Base-by-base conservation (phyloP, 768 basidiomycete species). In the Lyophyllum semitale region DNA sequence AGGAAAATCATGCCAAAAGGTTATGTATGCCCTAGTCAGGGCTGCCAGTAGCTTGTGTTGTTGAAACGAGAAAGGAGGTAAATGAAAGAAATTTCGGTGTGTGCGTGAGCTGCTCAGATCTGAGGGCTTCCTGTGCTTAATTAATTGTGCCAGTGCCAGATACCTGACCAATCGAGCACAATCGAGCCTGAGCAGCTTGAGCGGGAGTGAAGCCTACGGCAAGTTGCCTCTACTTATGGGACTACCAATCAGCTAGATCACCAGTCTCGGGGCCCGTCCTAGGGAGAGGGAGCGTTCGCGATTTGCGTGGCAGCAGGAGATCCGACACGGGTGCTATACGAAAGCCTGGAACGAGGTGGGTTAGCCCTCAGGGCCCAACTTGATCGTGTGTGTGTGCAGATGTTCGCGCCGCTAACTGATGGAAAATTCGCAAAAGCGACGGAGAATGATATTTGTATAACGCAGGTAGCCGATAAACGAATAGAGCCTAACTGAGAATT, bases 361-460 rank as follows among this genome's bases (percentile, higher is more conserved):
- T 41, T 5, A 18, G 20, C 18, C 18, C 15, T 30, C 37, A 45
- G 17, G 25, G 40, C 4, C 15, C 18, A n/a, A 7, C 32, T 5
- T 43, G 43, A 43, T 44, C 18, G 25, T 44, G 23, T 1, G 27
- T 32, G 41, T 17, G 23, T 8, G 23, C 32, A 18, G 27, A 4
- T 27, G 40, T 53, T 20, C 23, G 18, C 9, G 27, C 30, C 46
- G 27, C 45, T n/a, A 48, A 33, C 46, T 48, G 46, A 48, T 48
- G 46, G 46, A 50, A 41, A 8, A 50, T 37, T 35, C 48, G 18
- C 13, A 13, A 35, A 35, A 17, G 18, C 12, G 8, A 23, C 12
- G 8, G 35, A 50, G 15, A 40, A 40, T 54, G 51, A 12, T 65
- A 38, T 64, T 65, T 64, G 59, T 44, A 64, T 64, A 30, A 67